A percentile compares a stretch with the other conserved stretches of the same genome.
Conservation (phyloP, 2,329 filamentous ascomycete species). For the Diaporthe sp. region DNA sequence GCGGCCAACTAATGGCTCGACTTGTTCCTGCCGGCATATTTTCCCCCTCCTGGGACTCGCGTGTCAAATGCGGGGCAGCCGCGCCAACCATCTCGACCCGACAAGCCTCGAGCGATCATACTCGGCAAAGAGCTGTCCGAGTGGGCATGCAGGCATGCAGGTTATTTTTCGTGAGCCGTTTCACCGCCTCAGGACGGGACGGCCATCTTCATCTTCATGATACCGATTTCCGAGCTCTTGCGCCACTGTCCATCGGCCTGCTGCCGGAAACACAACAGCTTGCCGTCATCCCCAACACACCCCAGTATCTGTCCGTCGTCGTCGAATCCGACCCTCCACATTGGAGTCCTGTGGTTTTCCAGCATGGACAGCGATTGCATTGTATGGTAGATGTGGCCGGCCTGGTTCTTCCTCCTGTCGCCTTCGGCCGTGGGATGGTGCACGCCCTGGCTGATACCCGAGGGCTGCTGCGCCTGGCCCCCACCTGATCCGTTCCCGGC, state of each 20-base stretch:
- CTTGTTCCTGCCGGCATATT: slow-evolving; percentile 6
- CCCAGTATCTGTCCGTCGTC: slow-evolving; percentile 79
- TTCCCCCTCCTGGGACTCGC: not conserved
- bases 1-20: not conserved
- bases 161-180: not conserved
- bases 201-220: slow-evolving; percentile 69
- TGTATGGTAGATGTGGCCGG: slow-evolving; percentile 76
- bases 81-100: slow-evolving; percentile 25
- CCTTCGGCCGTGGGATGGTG: slow-evolving; percentile 62
- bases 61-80: slow-evolving; percentile 26
- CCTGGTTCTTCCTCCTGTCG: slow-evolving; percentile 67
- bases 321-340: slow-evolving; percentile 82
- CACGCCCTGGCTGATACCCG: slow-evolving; percentile 66
- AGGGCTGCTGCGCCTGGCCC: slow-evolving; percentile 54
- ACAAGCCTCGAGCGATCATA: slow-evolving; percentile 6
- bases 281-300: slow-evolving; percentile 82
- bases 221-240: slow-evolving; percentile 71
- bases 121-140: slow-evolving; percentile 33
- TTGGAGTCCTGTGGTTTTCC: slow-evolving; percentile 76
- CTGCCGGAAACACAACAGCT: slow-evolving; percentile 73
- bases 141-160: not conserved
- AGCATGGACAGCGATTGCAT: slow-evolving; percentile 75
- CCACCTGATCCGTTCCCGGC: slow-evolving; percentile 17
- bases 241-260: slow-evolving; percentile 70
- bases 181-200: slow-evolving; percentile 51